Evolutionary conservation across 352 stramenopile genomes (phyloP).

Genomic region (Phytophthora chlamydospora): DNA sequence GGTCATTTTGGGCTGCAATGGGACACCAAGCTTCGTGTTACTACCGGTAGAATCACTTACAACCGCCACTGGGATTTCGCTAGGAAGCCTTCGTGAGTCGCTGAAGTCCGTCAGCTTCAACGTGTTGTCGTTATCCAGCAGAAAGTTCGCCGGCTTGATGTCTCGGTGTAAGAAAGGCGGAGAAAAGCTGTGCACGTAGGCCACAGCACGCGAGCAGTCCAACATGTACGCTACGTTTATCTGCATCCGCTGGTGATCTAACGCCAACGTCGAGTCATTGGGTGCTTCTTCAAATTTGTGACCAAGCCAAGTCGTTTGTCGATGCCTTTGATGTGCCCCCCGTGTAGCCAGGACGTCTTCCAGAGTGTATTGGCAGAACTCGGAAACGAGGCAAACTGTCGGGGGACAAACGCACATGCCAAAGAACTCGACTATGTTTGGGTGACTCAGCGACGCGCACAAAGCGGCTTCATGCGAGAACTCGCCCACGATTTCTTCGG

Average conservation of each 20-base stretch:
- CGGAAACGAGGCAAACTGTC: conserved; percentile 55
- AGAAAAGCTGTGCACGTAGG: conserved; percentile 67
- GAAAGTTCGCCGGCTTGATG: conserved; percentile 64
- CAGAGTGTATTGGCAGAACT: conserved; percentile 50
- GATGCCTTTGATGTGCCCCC: neutral
- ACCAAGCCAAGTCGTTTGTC: conserved; percentile 1
- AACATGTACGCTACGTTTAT: conserved; percentile 61
- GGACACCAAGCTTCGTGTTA: neutral
- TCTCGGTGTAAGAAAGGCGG: conserved; percentile 64
- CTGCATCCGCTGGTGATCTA: conserved; percentile 34
- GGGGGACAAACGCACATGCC: conserved; percentile 60
- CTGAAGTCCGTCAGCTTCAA: conserved; percentile 69
- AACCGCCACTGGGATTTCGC: conserved; percentile 8
- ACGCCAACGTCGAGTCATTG: neutral
- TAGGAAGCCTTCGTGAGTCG: conserved; percentile 45
- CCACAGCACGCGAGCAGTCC: conserved; percentile 54
- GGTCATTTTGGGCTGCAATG: conserved; percentile 41
- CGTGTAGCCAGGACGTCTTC: conserved; percentile 38
- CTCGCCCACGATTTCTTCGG: conserved; percentile 43
- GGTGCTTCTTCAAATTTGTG: conserved; percentile 1
- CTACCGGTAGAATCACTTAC: neutral
- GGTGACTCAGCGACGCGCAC: conserved; percentile 47
- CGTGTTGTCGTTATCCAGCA: conserved; percentile 45
- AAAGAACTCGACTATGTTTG: conserved; percentile 62
- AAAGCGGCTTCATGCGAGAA: conserved; percentile 66